These are phyloP conservation scores for Pestalotiopsis sp. DNA, from an alignment of 2,329 filamentous ascomycete genomes.

Conservation along the genomic window DNA sequence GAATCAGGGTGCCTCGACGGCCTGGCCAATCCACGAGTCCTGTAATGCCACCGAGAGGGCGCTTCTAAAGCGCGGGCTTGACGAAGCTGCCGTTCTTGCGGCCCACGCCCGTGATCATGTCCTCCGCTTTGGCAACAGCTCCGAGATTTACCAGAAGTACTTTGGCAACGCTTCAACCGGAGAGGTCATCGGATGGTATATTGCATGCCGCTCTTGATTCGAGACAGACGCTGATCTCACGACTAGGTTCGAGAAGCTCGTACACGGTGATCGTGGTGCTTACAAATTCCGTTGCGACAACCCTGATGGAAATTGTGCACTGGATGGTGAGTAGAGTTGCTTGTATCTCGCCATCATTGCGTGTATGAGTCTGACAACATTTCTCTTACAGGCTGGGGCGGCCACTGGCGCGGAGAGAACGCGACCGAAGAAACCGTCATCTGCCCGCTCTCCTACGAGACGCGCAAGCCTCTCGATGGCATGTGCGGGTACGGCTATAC, in stretches of 20 bases:
- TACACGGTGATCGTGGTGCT: conserved; percentile 57
- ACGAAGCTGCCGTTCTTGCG: conserved; percentile 60
- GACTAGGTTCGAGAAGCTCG: conserved; percentile 50
- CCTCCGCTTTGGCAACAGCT: conserved; percentile 57
- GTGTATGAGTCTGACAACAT: not conserved
- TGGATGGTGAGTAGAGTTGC: conserved; percentile 37
- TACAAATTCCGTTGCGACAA: conserved; percentile 71
- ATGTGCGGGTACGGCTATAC: conserved; percentile 67
- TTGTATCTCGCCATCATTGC: not conserved
- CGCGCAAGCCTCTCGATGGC: conserved; percentile 57
- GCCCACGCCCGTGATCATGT: conserved; percentile 66
- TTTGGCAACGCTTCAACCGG: conserved; percentile 64
- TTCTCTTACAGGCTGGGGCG: conserved; percentile 56
- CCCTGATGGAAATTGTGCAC: conserved; percentile 64
- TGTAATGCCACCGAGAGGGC: conserved; percentile 65
- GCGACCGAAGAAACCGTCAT: conserved; percentile 71
- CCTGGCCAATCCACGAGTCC: conserved; percentile 60
- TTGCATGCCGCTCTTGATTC: not conserved
- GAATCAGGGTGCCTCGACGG: conserved; percentile 20
- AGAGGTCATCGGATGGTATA: conserved; percentile 60
- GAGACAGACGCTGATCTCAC: not conserved
- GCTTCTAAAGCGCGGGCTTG: conserved; percentile 58
- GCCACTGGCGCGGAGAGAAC: conserved; percentile 69
- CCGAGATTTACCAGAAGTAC: conserved; percentile 65
- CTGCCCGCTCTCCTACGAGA: conserved; percentile 63